Conservation (phyloP, 371 early-diverging fungal species). For the Syncephalastrum sp. region DNA sequence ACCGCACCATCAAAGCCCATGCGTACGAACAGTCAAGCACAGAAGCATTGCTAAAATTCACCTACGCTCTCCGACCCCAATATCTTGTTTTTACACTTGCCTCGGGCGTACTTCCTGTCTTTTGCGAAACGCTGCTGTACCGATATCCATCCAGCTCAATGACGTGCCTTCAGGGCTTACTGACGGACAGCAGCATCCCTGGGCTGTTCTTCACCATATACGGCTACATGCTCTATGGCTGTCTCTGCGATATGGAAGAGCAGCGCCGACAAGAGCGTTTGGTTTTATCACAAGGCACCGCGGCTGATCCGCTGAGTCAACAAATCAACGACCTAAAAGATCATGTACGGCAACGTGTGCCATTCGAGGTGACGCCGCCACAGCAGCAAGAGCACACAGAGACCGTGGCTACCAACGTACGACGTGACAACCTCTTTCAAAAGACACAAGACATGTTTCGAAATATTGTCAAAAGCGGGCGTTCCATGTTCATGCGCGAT, state of each 20-base stretch:
- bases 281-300: not conserved
- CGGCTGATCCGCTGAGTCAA: no score
- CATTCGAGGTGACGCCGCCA: no score
- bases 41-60: slow-evolving; percentile 18
- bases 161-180: slow-evolving; percentile 17
- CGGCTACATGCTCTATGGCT: slow-evolving; percentile 17
- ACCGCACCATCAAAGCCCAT: slow-evolving; percentile 23
- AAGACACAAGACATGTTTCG: slow-evolving; percentile 44
- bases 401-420: slow-evolving; percentile 31
- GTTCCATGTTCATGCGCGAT: slow-evolving; percentile 54
- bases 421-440: slow-evolving; percentile 31
- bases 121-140: slow-evolving; percentile 35
- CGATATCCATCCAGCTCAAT: slow-evolving; percentile 20
- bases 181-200: slow-evolving; percentile 16
- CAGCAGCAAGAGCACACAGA: slow-evolving; percentile 23
- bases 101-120: slow-evolving; percentile 16
- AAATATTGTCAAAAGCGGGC: slow-evolving; percentile 46
- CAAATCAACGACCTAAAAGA: no score
- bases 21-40: slow-evolving; percentile 16
- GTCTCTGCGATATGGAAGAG: slow-evolving; percentile 2
- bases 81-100: slow-evolving; percentile 33
- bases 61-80: slow-evolving; percentile 27
- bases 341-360: no score
- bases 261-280: slow-evolving; percentile 13
- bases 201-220: slow-evolving; percentile 17